A percentile compares a stretch with the other conserved stretches of the same genome.
Evolutionary conservation across 768 basidiomycete genomes (phyloP).

Genomic region (Dentipellis sp.): DNA sequence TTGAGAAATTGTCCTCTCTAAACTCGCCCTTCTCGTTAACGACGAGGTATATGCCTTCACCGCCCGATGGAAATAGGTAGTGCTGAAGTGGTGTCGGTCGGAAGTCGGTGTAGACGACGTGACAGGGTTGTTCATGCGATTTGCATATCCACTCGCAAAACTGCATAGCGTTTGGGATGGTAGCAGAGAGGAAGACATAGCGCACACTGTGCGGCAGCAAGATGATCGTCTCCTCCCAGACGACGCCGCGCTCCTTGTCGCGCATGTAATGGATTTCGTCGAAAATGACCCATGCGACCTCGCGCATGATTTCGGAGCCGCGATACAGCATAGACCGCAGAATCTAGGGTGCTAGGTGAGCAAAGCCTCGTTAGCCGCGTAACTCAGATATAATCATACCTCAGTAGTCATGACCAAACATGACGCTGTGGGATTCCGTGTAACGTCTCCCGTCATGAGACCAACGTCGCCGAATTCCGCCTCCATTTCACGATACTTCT

Average conservation of each 20-base stretch:
- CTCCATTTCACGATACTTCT: conserved; percentile 97
- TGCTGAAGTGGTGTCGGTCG: conserved; percentile 97
- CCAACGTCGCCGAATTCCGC: conserved; percentile 98
- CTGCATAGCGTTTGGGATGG: conserved; percentile 99
- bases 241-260: conserved; percentile 97
- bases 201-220: conserved; percentile 92
- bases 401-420: conserved; percentile 99
- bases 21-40: conserved; percentile 99
- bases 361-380: neutral
- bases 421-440: conserved; percentile 93
- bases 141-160: conserved; percentile 99
- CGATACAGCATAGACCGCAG: conserved; percentile 97
- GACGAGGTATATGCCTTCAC: conserved; percentile 94
- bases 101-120: conserved; percentile 99
- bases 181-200: conserved; percentile 98
- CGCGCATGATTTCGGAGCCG: conserved; percentile 97
- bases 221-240: conserved; percentile 99
- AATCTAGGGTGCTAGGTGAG: conserved; percentile 48
- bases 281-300: conserved; percentile 99
- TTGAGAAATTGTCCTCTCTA: conserved; percentile 93
- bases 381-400: conserved; percentile 32
- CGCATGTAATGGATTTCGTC: conserved; percentile 99
- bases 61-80: conserved; percentile 94
- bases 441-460: conserved; percentile 98
- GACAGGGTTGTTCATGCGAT: conserved; percentile 95